Base-by-base conservation (phyloP, 805 yeast genomes). In the Metschnikowia reukaufii region DNA sequence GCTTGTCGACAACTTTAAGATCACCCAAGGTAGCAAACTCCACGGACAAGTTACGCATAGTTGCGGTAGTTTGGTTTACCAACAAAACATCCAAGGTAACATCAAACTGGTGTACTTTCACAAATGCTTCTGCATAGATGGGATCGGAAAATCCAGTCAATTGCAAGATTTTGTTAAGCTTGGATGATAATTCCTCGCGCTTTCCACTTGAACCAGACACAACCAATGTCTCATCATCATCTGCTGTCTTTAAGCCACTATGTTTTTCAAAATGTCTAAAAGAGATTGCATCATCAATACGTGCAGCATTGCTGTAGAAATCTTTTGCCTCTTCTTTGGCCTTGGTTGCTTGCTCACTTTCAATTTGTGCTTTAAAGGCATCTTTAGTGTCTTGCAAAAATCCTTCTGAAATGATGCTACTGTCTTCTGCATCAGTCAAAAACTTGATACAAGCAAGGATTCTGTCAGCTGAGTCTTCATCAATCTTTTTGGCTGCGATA, bases 131-230 rank as follows among this genome's bases (percentile, higher is more conserved):
- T 6, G 97, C 98, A 65, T 94, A 94, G 29, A 94, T 95, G 17
- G 98, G 96, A 66, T 94, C 99, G 0, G 97, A 87, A 68, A 90
- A 94, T 15, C 99, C 99, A n/a, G 99, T 92, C 56, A 94, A 78
- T 64, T 88, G 98, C 41, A 89, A 83, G 59, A 95, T 87, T 66
- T 88, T 90, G 66, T 82, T 86, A 61, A 94, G 78, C 68, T 88
- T 86, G 1, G 97, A 89, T 5, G 87, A 74, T 51, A 83, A 70
- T 39, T 82, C 80, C 58, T 79, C 86, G 51, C 73, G 74, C 54
- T 76, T 79, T 6, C 76, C 65, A 25, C 74, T 70, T 21, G 75
- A 70, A 30, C 75, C 78, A 4, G 79, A 65, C 4, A 87, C 86
- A 47, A 79, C 73, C 9, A 75, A 64, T 38, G 84, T 64, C 58